Percentiles rank a stretch among this genome's conserved stretches.
Evolutionary conservation across 2,329 filamentous ascomycete genomes (phyloP).

Genomic region (Fonsecaea nubica): DNA sequence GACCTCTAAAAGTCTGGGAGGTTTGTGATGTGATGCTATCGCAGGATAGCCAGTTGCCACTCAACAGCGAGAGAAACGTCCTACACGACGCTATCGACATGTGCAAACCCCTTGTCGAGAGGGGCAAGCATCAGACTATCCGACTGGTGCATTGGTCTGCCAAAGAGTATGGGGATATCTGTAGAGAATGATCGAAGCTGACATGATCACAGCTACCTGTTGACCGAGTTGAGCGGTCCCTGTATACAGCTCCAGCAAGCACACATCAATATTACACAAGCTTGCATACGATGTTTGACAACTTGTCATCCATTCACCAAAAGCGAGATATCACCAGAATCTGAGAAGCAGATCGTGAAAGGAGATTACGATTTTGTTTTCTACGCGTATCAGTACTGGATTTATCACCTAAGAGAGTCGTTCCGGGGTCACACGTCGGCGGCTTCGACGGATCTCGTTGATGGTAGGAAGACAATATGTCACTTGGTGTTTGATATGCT

Average conservation of each 20-base stretch:
- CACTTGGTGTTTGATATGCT: neutral
- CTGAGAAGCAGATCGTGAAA: constrained; percentile 7
- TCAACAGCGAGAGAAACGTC: neutral
- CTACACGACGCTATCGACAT: neutral
- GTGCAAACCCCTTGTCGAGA: neutral
- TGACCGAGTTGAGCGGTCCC: constrained; percentile 2
- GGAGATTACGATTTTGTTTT: constrained; percentile 38
- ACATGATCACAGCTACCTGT: neutral
- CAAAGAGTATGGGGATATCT: neutral
- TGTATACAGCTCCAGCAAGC: neutral
- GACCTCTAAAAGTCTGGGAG: neutral
- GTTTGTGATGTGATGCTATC: neutral
- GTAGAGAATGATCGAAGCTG: neutral
- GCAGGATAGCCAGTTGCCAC: neutral
- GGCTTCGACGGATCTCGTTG: neutral
- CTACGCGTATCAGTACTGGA: constrained; percentile 35
- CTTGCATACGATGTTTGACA: constrained; percentile 16
- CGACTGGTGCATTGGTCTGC: neutral
- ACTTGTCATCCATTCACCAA: constrained; percentile 6
- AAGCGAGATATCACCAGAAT: neutral
- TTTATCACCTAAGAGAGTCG: constrained; percentile 4
- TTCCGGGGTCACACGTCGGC: constrained; percentile 11
- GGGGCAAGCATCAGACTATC: neutral
- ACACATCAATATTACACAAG: constrained; percentile 3
- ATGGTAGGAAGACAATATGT: neutral